Evolutionary conservation across 164 flowering plant species (phyloP), one percentile per base, ranked within the genome.

Genomic region (Tetracentron sinense): DNA sequence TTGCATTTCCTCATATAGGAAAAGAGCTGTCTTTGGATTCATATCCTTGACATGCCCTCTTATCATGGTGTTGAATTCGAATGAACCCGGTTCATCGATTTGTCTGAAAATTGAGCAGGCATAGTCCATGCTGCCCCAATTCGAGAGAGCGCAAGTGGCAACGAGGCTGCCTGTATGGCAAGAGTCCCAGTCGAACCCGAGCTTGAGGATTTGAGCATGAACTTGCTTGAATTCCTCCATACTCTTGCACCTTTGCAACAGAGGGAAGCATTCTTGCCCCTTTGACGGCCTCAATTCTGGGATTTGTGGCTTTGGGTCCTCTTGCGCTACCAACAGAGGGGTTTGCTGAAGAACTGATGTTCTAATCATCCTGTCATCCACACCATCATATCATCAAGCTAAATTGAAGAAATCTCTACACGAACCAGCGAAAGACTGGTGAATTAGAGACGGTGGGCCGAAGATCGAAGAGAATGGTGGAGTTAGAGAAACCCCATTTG

Each of bases 91-190:
- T 23, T 85, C 83, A 7, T 78, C 83, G 16, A 87, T 75, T 63
- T 71, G 77, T 16, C 67, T 17, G 65, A 92, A 92, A 52, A 92
- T 81, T 51, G 86, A 86, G 73, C 81, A 75, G 1, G 96, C 98
- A 63, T 89, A 86, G 52, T 79, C 86, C 90, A 89, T 86, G 79
- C 85, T 83, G 6, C 89, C 89, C 96, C 96, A 92, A 4, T 66
- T 65, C 14, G 96, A 80, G 7, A 86, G 80, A 62, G 92, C 92
- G 66, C 87, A 83, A 42, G 83, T 67, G 0, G 81, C 69, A 12
- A 92, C 16, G 56, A 89, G 81, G 75, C 75, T 80, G 70, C 83
- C 74, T n/a, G 78, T 66, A 23, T 75, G 68, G 27, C 71, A 79
- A 21, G 82, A 56, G 54, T 73, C 70, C 27, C 48, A 70, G 50